Conservation (phyloP, 768 basidiomycete species). For the Phaeotremella skinneri region DNA sequence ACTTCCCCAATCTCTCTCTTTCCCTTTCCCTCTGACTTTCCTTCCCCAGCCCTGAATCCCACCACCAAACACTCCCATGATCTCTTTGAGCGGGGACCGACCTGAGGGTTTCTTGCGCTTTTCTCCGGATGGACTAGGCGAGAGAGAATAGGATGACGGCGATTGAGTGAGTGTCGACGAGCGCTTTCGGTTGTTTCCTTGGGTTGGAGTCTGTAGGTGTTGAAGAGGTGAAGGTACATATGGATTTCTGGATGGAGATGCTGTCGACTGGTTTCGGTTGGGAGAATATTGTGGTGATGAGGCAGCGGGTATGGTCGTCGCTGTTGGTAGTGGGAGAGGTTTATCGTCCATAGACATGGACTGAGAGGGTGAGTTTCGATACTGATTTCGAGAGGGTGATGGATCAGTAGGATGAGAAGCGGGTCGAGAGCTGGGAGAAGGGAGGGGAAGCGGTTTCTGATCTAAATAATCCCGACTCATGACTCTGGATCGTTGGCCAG, state of each 20-base stretch:
- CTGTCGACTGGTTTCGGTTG: background rate
- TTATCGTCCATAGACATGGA: conserved; percentile 1
- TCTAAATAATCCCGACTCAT: conserved; percentile 41
- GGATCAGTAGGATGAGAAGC: conserved; percentile 5
- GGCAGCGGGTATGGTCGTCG: conserved; percentile 18
- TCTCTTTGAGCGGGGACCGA: conserved; percentile 42
- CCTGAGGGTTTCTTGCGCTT: conserved; percentile 23
- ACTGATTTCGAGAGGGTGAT: background rate
- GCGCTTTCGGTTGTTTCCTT: conserved; percentile 13
- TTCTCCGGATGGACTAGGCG: conserved; percentile 25
- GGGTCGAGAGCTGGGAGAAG: background rate
- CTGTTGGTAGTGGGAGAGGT: conserved; percentile 32
- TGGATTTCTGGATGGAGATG: conserved; percentile 7
- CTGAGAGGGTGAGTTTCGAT: conserved; percentile 1
- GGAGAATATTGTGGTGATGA: conserved; percentile 8
- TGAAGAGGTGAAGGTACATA: conserved; percentile 34
- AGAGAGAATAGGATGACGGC: conserved; percentile 32
- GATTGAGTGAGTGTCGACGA: conserved; percentile 31
- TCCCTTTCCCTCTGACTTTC: conserved; percentile 32
- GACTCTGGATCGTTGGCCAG: conserved; percentile 5
- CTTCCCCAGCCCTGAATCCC: conserved; percentile 34
- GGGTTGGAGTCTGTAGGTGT: conserved; percentile 40
- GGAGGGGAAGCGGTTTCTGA: conserved; percentile 19
- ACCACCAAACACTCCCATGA: conserved; percentile 37
- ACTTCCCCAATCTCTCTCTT: conserved; percentile 21